Conservation (phyloP, 768 basidiomycete genomes). For the Phylloporus arenicola region DNA sequence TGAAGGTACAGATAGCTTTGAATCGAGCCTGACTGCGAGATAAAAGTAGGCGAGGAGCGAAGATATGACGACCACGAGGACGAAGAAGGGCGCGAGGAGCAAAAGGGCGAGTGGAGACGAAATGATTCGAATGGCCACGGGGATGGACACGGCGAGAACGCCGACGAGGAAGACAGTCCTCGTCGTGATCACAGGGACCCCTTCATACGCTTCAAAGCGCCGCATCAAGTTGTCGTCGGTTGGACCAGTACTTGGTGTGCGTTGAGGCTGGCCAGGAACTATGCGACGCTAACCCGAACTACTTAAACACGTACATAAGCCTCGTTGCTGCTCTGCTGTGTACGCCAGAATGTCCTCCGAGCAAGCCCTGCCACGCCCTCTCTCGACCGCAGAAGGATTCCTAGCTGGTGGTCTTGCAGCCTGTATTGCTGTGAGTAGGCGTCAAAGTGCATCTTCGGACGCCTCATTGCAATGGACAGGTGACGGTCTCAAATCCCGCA, state of each 20-base stretch:
- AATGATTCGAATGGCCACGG: constrained; percentile 47
- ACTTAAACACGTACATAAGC: neutral
- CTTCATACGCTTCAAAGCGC: constrained; percentile 17
- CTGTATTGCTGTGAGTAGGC: constrained; percentile 66
- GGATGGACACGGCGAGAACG: constrained; percentile 52
- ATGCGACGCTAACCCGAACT: neutral
- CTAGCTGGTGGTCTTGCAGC: constrained; percentile 88
- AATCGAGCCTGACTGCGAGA: constrained; percentile 56
- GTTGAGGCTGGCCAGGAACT: neutral
- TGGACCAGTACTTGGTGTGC: neutral
- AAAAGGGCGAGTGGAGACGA: constrained; percentile 64
- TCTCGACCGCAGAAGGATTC: constrained; percentile 79
- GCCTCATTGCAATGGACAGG: constrained; percentile 38
- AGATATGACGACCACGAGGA: constrained; percentile 42
- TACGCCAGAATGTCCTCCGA: constrained; percentile 15
- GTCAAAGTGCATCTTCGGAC: neutral
- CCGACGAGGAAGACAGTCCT: constrained; percentile 54
- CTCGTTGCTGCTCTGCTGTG: neutral
- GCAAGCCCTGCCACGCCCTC: constrained; percentile 20
- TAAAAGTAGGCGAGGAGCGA: constrained; percentile 52
- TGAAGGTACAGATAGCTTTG: constrained; percentile 27
- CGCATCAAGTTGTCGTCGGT: constrained; percentile 12
- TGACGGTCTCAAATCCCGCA: constrained; percentile 74
- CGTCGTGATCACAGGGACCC: constrained; percentile 40
- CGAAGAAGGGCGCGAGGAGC: constrained; percentile 56